Percentiles rank a stretch among this genome's conserved stretches.
Conservation (phyloP, 306 rosid species). For the Ziziphus jujuba region DNA sequence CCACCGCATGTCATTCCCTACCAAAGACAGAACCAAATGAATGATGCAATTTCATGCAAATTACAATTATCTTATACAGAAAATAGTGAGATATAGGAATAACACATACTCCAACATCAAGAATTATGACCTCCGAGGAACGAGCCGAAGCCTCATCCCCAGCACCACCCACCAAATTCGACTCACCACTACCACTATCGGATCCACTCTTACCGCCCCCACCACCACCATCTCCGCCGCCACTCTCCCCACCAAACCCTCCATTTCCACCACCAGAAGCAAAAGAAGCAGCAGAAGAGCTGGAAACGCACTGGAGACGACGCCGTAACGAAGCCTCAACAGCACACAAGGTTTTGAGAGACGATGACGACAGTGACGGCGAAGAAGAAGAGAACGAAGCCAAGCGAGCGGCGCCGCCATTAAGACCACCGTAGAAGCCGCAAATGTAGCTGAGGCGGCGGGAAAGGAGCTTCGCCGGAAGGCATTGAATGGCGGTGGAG, state of each 20-base stretch:
- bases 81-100: neutral
- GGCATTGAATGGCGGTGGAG: constrained; percentile 24
- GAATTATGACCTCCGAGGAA: constrained; percentile 67
- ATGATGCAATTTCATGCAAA: neutral
- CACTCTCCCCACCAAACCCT: constrained; percentile 40
- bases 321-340: constrained; percentile 29
- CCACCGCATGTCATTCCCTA: constrained; percentile 76
- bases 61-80: neutral
- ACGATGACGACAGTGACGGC: constrained; percentile 13
- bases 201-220: constrained; percentile 56
- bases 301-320: constrained; percentile 50
- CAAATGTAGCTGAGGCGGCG: constrained; percentile 36
- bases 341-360: constrained; percentile 30
- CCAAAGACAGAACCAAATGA: neutral
- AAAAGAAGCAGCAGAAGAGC: constrained; percentile 56
- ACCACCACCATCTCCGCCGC: constrained; percentile 36
- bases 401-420: constrained; percentile 9
- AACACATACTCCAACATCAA: constrained; percentile 78
- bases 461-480: constrained; percentile 33
- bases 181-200: constrained; percentile 43
- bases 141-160: constrained; percentile 53
- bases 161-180: constrained; percentile 47
- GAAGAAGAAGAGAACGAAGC: constrained; percentile 8
- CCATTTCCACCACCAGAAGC: constrained; percentile 65
- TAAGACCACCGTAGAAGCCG: constrained; percentile 20